Base-by-base conservation (phyloP, 2,329 filamentous ascomycete genomes). In the Ceratocystis albifundus region DNA sequence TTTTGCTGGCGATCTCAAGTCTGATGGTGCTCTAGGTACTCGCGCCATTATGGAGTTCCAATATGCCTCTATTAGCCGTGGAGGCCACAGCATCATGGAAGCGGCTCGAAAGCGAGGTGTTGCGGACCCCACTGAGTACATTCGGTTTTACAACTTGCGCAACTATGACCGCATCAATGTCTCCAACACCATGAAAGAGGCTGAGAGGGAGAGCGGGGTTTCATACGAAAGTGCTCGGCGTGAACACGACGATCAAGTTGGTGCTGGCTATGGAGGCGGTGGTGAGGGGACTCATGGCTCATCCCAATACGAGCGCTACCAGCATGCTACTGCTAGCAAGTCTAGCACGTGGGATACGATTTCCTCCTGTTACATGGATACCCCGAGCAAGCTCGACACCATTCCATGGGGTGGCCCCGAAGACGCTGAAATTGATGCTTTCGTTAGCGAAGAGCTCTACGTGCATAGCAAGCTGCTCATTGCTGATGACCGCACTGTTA, bases 11-110 rank as follows among this genome's bases (percentile, higher is more conserved):
- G 89, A 94, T 71, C 79, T 95, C 62, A 83, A 88, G 71, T 81
- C 81, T 0, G 87, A 92, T 64, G 86, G 83, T 25, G 85, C 87
- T 7, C 78, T 93, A 0, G 88, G 88, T 25, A 94, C 89, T 0
- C 80, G 90, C 45, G 90, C 89, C 4, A 93, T 95, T 71, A 92
- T 94, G 88, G 89, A 94, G 73, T 93, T 88, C 74, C 89, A 94
- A 73, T 93, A 94, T 76, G 80, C 84, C 72, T 88, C 84, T 64
- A 94, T 94, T 76, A 88, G 84, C 74, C 84, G 89, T 45, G 88
- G 88, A 41, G 88, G 88, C 2, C 77, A 89, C 73, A 88, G 85
- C 67, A 94, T 95, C 73, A 86, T 92, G 72, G 88, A 92, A 74
- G 80, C 80, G 59, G 81, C 92, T 64, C 78, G 79, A 20, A 80